A percentile compares a stretch with the other conserved stretches of the same genome.
These are phyloP conservation scores for Diutina scorzettiae DNA, from an alignment of 1,139 yeast genomes.

Conservation along the genomic window DNA sequence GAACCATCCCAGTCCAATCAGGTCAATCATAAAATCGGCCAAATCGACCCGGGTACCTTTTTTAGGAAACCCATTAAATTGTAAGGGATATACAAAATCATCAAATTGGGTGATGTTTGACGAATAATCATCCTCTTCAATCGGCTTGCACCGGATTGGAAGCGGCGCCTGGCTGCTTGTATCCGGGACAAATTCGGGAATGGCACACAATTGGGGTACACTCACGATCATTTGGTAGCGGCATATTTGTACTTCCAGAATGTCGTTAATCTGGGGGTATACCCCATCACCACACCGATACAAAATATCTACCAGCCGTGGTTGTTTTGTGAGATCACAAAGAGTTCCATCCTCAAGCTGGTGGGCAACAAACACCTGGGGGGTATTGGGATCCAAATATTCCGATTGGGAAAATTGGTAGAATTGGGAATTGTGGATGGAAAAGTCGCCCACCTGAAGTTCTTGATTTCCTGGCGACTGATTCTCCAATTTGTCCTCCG, in stretches of 20 bases:
- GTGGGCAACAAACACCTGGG: neutral
- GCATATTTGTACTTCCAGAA: neutral
- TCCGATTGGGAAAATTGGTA: neutral
- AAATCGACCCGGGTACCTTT: neutral
- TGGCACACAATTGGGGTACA: neutral
- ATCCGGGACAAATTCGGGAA: neutral
- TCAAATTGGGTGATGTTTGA: neutral
- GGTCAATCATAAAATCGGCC: neutral
- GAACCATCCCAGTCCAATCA: neutral
- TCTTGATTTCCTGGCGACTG: neutral
- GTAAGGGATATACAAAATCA: neutral
- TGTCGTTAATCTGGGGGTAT: neutral
- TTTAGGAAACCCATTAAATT: neutral
- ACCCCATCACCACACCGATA: neutral
- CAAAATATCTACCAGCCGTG: constrained; percentile 1
- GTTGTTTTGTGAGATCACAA: constrained; percentile 4
- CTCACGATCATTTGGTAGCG: constrained; percentile 1
- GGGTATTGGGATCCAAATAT: neutral
- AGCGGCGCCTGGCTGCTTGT: neutral
- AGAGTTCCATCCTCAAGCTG: neutral
- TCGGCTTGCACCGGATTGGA: neutral
- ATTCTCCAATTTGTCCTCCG: neutral
- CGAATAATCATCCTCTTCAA: neutral
- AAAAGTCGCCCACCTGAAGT: neutral
- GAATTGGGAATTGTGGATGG: neutral